Evolutionary conservation across 192 early-diverging fungal genomes (phyloP).

Genomic region (Chytriomyces confervae): DNA sequence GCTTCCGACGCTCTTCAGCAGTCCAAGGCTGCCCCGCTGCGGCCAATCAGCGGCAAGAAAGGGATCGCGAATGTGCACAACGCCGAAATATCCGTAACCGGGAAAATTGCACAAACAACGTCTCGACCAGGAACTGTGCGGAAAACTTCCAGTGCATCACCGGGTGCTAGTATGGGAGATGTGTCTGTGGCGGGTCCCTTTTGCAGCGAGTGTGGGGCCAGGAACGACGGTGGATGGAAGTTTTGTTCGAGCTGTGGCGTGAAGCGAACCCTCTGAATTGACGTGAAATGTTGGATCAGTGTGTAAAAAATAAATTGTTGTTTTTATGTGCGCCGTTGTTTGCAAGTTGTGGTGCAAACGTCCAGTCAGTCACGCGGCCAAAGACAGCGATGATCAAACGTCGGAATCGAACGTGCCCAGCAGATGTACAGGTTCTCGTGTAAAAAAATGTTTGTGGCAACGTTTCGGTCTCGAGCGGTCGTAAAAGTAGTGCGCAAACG

Average conservation of each 20-base stretch:
- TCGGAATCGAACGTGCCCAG: too few species aligned
- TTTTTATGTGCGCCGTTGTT: neutral
- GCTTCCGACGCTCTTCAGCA: neutral
- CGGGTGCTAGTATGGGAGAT: neutral
- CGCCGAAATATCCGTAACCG: neutral
- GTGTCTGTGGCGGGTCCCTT: neutral
- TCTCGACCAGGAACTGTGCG: neutral
- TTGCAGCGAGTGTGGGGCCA: neutral
- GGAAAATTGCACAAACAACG: neutral
- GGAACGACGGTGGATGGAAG: neutral
- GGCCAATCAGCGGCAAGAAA: neutral
- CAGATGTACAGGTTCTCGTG: too few species aligned
- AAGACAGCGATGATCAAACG: too few species aligned
- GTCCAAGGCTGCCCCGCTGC: neutral
- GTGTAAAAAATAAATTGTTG: neutral
- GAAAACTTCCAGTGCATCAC: neutral
- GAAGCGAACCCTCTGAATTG: neutral
- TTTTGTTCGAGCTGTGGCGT: neutral
- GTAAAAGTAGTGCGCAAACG: too few species aligned
- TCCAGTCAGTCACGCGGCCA: too few species aligned
- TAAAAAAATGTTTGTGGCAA: too few species aligned
- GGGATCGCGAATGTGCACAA: neutral
- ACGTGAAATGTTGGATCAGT: neutral
- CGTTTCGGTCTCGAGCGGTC: too few species aligned
- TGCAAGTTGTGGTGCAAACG: too few species aligned